Evolutionary conservation across 257 asterid genomes (phyloP).

Genomic region (Thymus mandschuricus): DNA sequence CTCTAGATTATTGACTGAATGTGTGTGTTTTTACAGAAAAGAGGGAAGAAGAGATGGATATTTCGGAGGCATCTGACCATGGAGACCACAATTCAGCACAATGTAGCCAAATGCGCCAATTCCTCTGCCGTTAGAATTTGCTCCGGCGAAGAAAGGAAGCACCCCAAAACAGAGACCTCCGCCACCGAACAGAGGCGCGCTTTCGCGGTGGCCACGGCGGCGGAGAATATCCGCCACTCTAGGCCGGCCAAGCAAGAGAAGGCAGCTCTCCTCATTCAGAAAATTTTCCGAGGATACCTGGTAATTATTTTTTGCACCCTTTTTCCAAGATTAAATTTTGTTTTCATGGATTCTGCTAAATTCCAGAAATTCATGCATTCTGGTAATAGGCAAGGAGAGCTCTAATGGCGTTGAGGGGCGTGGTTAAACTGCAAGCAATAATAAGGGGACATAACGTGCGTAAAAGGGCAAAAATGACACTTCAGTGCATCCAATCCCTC

Average conservation of each 20-base stretch:
- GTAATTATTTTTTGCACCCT: conserved; percentile 38
- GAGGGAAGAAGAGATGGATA: conserved; percentile 76
- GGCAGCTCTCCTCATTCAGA: conserved; percentile 69
- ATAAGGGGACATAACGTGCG: conserved; percentile 81
- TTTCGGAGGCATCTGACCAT: conserved; percentile 44
- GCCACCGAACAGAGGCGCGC: conserved; percentile 33
- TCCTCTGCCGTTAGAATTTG: conserved; percentile 21
- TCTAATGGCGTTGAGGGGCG: conserved; percentile 68
- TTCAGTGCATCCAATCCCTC: conserved; percentile 75
- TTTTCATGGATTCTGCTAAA: background rate
- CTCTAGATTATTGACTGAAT: background rate
- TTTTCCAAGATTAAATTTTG: background rate
- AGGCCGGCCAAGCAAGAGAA: conserved; percentile 38
- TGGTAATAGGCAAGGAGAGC: conserved; percentile 79
- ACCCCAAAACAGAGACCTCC: conserved; percentile 17
- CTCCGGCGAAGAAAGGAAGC: conserved; percentile 26
- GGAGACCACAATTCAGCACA: conserved; percentile 70
- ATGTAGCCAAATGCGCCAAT: conserved; percentile 31
- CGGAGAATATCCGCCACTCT: conserved; percentile 48
- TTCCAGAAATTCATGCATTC: background rate
- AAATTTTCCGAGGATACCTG: conserved; percentile 82
- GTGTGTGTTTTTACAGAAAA: conserved; percentile 45
- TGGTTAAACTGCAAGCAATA: conserved; percentile 84
- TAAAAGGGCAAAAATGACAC: conserved; percentile 77
- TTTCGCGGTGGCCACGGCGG: conserved; percentile 54